phyloP scores from a whole-genome alignment of 1,139 yeast genomes.

The Wickerhamiella infanticola region DNA sequence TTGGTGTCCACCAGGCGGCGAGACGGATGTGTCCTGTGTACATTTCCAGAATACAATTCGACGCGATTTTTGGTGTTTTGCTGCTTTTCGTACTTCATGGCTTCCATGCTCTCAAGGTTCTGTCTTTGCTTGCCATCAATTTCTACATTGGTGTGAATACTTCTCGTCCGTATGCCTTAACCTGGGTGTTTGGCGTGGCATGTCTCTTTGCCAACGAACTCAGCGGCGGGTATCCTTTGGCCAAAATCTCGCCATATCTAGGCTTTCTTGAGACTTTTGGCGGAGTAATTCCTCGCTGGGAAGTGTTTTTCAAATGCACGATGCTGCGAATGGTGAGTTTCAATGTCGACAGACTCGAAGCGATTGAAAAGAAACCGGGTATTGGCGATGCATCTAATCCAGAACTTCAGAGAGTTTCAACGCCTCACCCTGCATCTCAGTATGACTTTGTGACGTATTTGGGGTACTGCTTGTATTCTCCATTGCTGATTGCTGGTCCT shows the following conservation, averaged over 20 bases:
- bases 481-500: constrained; percentile 91
- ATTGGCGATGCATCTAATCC: background rate
- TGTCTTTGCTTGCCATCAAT: constrained; percentile 40
- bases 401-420: constrained; percentile 33
- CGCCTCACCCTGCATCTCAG: constrained; percentile 43
- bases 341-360: constrained; percentile 48
- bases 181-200: constrained; percentile 70
- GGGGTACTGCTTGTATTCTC: constrained; percentile 70
- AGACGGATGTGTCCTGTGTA: constrained; percentile 6
- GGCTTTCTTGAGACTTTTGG: constrained; percentile 32
- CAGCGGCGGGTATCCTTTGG: constrained; percentile 40
- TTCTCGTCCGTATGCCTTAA: constrained; percentile 13
- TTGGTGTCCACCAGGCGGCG: constrained; percentile 34
- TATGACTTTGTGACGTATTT: constrained; percentile 51
- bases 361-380: constrained; percentile 4
- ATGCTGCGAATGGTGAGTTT: constrained; percentile 70
- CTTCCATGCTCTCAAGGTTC: constrained; percentile 44
- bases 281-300: constrained; percentile 86
- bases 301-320: constrained; percentile 84
- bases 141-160: constrained; percentile 36
- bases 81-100: constrained; percentile 76
- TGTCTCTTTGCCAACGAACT: constrained; percentile 66
- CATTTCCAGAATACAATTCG: constrained; percentile 38
- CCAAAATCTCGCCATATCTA: constrained; percentile 25
- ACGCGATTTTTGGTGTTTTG: constrained; percentile 51